Base-by-base conservation (phyloP, 768 basidiomycete genomes). In the Megacollybia marginata region DNA sequence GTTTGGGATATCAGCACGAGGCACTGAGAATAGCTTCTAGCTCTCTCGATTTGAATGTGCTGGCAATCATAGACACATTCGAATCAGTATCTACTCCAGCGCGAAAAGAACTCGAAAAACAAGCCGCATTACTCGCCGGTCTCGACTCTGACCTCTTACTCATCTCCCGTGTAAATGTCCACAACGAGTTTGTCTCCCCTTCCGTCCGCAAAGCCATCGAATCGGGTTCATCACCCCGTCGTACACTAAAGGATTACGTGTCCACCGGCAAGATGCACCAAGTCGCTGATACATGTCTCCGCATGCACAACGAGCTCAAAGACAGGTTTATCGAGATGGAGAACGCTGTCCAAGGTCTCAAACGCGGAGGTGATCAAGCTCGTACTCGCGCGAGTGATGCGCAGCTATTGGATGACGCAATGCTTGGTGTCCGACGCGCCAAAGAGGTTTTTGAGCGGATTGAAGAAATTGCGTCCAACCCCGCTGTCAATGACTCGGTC, bases 161-260 rank as follows among this genome's bases (percentile, higher is more conserved):
- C 42, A 80, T 89, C 36, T 70, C 73, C 23, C 73, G 73, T 32
- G 80, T 92, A 6, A 69, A 69, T 40, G 78, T 92, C 5, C 88
- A 92, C 57, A 71, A 74, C 48, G 87, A 90, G 50, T 91, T 92
- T 55, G 68, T 90, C 65, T 87, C 85, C 13, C 69, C 75, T 7
- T 68, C 78, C 1, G 78, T 82, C 46, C 72, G 85, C 33, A 82
- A 74, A 55, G 80, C 84, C 2, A 85, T 89, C 42, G 85, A 89
- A 51, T 71, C 76, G 0, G 89, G 87, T 3, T 28, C 23, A 28
- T 82, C 82, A 49, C 76, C 70, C 48, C 76, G 76, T 12, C 72
- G 89, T 42, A 85, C 83, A 10, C 64, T 92, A 36, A 87, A 83
- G 10, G 88, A 88, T 61, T 92, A 91, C 63, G 88, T 92, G 20